These are phyloP conservation scores for Tardiomyces depauwii DNA, from an alignment of 1,139 yeast genomes.

Conservation along the genomic window DNA sequence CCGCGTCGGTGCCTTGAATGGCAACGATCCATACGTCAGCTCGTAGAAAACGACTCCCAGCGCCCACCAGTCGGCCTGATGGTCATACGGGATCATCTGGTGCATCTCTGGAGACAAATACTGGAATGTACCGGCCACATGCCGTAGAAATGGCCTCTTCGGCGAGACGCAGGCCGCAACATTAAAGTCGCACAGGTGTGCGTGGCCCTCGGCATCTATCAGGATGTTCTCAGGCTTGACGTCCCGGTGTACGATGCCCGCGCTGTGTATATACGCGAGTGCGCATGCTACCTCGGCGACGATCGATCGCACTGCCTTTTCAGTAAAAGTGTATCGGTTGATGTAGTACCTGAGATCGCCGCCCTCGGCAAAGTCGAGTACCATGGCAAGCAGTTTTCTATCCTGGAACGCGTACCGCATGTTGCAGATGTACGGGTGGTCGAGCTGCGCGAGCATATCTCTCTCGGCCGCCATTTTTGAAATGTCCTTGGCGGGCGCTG, in stretches of 20 bases:
- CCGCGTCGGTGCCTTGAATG: constrained; percentile 36
- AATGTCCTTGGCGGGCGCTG: constrained; percentile 32
- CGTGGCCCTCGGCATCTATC: constrained; percentile 38
- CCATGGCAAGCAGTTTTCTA: constrained; percentile 53
- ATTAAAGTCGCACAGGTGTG: constrained; percentile 63
- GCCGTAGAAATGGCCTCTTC: constrained; percentile 28
- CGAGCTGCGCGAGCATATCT: constrained; percentile 44
- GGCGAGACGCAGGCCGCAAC: constrained; percentile 26
- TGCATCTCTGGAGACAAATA: constrained; percentile 83
- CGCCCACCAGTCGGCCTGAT: constrained; percentile 86
- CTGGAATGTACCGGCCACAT: constrained; percentile 80
- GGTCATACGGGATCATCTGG: constrained; percentile 58
- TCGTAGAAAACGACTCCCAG: constrained; percentile 78
- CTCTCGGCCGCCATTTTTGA: constrained; percentile 34
- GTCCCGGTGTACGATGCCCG: constrained; percentile 88
- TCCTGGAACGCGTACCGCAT: constrained; percentile 79
- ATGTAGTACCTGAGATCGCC: constrained; percentile 81
- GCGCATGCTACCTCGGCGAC: constrained; percentile 55
- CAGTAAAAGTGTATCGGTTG: constrained; percentile 40
- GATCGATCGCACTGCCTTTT: constrained; percentile 40
- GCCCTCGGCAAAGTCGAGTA: constrained; percentile 74
- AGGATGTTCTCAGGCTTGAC: constrained; percentile 89
- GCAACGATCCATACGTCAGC: constrained; percentile 72
- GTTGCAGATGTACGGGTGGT: constrained; percentile 74
- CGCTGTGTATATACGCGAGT: constrained; percentile 56